Percentiles rank a stretch among this genome's conserved stretches.
Evolutionary conservation across 2,329 filamentous ascomycete species (phyloP).

Genomic region (Colletotrichum phormii): DNA sequence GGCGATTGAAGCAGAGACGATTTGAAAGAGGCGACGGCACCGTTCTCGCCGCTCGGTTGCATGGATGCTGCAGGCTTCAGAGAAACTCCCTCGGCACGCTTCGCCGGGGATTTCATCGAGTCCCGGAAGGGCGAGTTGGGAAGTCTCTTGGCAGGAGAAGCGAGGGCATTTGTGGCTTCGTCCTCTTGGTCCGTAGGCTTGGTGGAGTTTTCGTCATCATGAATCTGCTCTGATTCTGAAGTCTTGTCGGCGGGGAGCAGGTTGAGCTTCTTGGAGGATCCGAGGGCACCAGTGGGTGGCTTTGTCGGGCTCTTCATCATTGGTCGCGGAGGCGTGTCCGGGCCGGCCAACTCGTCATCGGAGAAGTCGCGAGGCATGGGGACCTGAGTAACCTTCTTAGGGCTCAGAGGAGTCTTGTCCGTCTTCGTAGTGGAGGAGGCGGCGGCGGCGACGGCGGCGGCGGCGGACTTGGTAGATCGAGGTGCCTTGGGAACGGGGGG

Average conservation of each 20-base stretch:
- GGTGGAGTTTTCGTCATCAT: slow-evolving; percentile 36
- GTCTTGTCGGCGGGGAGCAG: slow-evolving; percentile 39
- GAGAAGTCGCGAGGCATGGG: slow-evolving; percentile 61
- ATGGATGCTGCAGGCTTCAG: slow-evolving; percentile 46
- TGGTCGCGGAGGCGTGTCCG: slow-evolving; percentile 62
- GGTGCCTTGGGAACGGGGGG: slow-evolving; percentile 46
- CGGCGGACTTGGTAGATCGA: slow-evolving; percentile 42
- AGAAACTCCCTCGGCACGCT: slow-evolving; percentile 58
- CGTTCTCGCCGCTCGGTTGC: slow-evolving; percentile 39
- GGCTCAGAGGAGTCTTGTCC: slow-evolving; percentile 67
- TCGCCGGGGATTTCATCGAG: slow-evolving; percentile 66
- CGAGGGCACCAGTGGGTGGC: slow-evolving; percentile 49
- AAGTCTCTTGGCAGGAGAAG: slow-evolving; percentile 67
- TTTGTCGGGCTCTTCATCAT: slow-evolving; percentile 69
- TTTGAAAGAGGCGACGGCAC: slow-evolving; percentile 50
- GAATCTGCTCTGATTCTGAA: slow-evolving; percentile 33
- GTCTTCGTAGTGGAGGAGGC: slow-evolving; percentile 43
- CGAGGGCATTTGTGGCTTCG: slow-evolving; percentile 51
- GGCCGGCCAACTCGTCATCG: slow-evolving; percentile 70
- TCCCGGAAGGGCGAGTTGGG: slow-evolving; percentile 66
- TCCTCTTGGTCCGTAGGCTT: slow-evolving; percentile 31
- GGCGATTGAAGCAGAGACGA: slow-evolving; percentile 59
- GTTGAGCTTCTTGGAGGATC: slow-evolving; percentile 49
- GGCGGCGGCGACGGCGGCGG: slow-evolving; percentile 40
- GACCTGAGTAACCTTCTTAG: slow-evolving; percentile 73